These are phyloP conservation scores for Esteya vermicola DNA, from an alignment of 2,329 filamentous ascomycete genomes.

Conservation along the genomic window DNA sequence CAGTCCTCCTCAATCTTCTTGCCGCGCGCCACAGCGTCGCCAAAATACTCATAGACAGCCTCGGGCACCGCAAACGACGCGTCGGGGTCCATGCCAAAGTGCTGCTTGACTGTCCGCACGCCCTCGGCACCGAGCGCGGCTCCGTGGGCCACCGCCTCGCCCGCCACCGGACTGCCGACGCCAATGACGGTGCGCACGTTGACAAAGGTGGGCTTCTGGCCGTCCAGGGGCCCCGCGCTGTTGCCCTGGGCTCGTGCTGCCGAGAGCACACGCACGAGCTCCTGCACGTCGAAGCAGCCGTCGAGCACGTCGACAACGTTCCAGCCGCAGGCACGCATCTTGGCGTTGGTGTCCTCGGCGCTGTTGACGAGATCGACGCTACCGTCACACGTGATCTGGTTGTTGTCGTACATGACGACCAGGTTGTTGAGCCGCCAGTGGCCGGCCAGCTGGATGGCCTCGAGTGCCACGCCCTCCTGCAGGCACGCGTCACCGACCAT, in stretches of 20 bases:
- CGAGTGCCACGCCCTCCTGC: constrained; percentile 42
- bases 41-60: constrained; percentile 36
- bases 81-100: constrained; percentile 33
- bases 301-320: constrained; percentile 38
- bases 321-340: constrained; percentile 43
- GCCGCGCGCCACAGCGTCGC: constrained; percentile 29
- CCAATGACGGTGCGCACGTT: constrained; percentile 44
- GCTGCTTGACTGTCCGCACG: constrained; percentile 38
- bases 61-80: constrained; percentile 29
- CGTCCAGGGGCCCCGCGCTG: no score
- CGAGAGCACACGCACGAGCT: constrained; percentile 21
- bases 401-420: constrained; percentile 45
- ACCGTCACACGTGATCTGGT: constrained; percentile 45
- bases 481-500: constrained; percentile 45
- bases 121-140: constrained; percentile 38
- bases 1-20: constrained; percentile 31
- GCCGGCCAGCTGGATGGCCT: constrained; percentile 41
- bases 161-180: constrained; percentile 28
- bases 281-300: constrained; percentile 34
- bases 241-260: constrained; percentile 26
- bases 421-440: constrained; percentile 42
- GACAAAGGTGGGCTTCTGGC: constrained; percentile 28
- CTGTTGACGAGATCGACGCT: constrained; percentile 37
- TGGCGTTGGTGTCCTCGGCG: constrained; percentile 41
- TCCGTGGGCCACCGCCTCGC: constrained; percentile 40